Evolutionary conservation across 2,329 filamentous ascomycete species (phyloP), one percentile per base, ranked within the genome.

Genomic region (Aureobasidium uvarum): DNA sequence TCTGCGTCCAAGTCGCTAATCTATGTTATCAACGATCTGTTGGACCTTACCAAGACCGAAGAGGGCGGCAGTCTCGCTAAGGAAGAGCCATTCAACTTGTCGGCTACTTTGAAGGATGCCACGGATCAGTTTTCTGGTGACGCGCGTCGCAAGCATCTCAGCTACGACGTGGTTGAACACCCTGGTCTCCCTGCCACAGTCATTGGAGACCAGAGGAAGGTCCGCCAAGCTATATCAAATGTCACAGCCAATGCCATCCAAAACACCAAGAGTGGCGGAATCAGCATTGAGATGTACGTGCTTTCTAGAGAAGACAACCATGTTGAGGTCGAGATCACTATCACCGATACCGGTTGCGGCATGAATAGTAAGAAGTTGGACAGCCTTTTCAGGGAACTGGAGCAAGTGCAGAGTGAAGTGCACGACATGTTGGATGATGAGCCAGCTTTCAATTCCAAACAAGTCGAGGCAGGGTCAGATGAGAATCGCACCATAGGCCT

Each of bases 1-100:
- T 96, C 92, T 0, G 92, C 92, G 4, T 96, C 92, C 0, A 96
- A 96, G 72, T 96, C 92, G 0, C 79, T 96, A 31, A 94, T 96
- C 5, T 96, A 96, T 73, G 92, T 96, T 11, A 96, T 96, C 78
- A 96, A 96, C 69, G 92, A 96, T 74, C 81, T 96, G 1, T 81
- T 96, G 0, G 92, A 96, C 73, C 80, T 96, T 36, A 96, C 93
- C 0, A 95, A 96, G 72, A 89, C 90, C 0, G 92, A 96, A 74
- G 89, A 93, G 74, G 92, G 92, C 0, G 88, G 89, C 55, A 84
- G 87, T 1, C 78, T 96, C 3, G 84, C 94, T 72, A 94, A 92
- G 70, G 88, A 93, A 65, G 92, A 96, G 72, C 78, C 88, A 0
- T 92, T 96, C 58, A 86, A 96, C 71, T 80, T 96, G 4, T 78